Conservation (phyloP, 495 filamentous ascomycete species). For the Penicillium canescens region DNA sequence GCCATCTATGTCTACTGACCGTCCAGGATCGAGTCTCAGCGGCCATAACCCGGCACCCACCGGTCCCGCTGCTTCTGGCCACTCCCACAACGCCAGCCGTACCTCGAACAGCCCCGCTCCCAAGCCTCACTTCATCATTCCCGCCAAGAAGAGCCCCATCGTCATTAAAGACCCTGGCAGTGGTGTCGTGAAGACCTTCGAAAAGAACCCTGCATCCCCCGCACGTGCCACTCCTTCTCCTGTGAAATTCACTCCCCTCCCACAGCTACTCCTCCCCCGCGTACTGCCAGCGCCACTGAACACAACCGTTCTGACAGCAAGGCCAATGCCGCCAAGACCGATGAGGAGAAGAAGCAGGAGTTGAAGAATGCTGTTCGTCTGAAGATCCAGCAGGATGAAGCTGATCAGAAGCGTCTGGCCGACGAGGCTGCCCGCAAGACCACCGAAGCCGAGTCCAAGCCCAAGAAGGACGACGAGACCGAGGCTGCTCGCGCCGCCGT, state of each 20-base stretch:
- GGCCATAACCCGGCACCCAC: conserved; percentile 63
- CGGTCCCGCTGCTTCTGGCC: conserved; percentile 58
- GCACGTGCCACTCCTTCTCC: conserved; percentile 56
- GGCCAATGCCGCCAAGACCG: conserved; percentile 52
- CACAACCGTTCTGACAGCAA: conserved; percentile 62
- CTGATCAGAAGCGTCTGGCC: conserved; percentile 51
- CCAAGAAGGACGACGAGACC: conserved; percentile 39
- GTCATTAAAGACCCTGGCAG: conserved; percentile 78
- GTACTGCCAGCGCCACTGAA: conserved; percentile 52
- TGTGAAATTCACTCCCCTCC: conserved; percentile 64
- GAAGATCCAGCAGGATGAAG: conserved; percentile 57
- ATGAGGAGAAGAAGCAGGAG: conserved; percentile 70
- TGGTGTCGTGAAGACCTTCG: conserved; percentile 61
- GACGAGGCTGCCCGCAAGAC: conserved; percentile 51
- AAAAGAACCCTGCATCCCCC: conserved; percentile 56
- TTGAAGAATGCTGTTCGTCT: conserved; percentile 66
- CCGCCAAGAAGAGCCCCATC: conserved; percentile 66
- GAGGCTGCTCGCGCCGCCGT: conserved; percentile 35
- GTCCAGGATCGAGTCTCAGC: conserved; percentile 72
- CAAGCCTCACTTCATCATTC: conserved; percentile 54
- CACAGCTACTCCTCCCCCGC: conserved; percentile 62
- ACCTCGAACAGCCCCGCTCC: conserved; percentile 53
- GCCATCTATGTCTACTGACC: conserved; percentile 74
- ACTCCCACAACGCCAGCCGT: conserved; percentile 59
- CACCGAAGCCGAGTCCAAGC: conserved; percentile 45